phyloP scores from a whole-genome alignment of 306 rosid genomes.

The Inga laurina region DNA sequence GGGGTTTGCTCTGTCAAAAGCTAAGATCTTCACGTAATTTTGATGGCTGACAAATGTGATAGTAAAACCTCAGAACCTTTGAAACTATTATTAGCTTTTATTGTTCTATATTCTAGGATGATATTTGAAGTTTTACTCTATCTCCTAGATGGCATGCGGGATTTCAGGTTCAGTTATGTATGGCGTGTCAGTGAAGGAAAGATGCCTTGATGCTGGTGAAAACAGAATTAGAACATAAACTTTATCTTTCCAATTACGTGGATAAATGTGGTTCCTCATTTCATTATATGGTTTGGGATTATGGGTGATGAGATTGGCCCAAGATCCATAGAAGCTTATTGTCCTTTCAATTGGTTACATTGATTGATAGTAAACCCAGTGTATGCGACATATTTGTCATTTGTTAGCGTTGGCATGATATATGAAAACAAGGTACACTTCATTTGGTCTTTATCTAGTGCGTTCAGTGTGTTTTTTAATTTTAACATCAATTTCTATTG shows the following conservation, averaged over 20 bases:
- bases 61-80: not conserved
- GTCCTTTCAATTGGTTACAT: constrained; percentile 1
- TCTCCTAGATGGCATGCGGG: not conserved
- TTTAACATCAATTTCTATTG: constrained; percentile 6
- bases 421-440: not conserved
- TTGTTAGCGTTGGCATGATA: not conserved
- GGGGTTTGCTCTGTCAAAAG: not conserved
- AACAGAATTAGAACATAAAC: not conserved
- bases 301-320: constrained; percentile 16
- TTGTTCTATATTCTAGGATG: not conserved
- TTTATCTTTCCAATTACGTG: not conserved
- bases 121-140: not conserved
- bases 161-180: not conserved
- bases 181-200: not conserved
- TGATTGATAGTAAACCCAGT: not conserved
- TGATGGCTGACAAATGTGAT: not conserved
- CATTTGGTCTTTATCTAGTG: not conserved
- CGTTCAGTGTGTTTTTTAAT: not conserved
- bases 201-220: constrained; percentile 8
- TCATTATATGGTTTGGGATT: not conserved
- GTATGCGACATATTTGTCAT: not conserved
- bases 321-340: not conserved
- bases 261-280: not conserved
- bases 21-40: not conserved
- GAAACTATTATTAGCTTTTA: not conserved